Base-by-base conservation (phyloP, 345 rosid species). In the Moringa oleifera region DNA sequence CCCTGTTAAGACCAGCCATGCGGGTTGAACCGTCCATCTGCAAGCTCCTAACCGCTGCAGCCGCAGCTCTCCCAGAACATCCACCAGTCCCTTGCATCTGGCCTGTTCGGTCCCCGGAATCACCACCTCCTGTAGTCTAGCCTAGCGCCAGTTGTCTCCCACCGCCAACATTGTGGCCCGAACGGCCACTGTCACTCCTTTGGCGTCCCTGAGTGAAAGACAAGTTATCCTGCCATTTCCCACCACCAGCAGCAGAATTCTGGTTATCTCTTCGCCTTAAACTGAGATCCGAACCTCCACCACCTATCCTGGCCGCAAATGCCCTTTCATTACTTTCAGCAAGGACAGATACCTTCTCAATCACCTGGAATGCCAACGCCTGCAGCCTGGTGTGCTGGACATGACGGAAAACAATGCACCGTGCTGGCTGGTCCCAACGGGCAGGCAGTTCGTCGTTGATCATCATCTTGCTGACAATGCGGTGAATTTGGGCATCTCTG, bases 401-500 rank as follows among this genome's bases (percentile, higher is more conserved):
- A 25, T 84, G 82, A n/a, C 81, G 93, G 90, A 92, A 85, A 72
- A 87, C 60, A 10, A 89, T 59, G 61, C 95, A 87, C 4, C 37
- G 71, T 12, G 92, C 83, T 36, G 96, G 92, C 75, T 92, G 96
- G 73, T 92, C 96, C 98, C 96, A 92, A 59, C 81, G 80, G 25
- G 94, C 91, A 23, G 67, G 80, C 23, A 89, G 87, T 71, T 89
- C 91, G 61, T 89, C 89, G 28, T 75, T 82, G 67, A 89, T 81
- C 92, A 89, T 85, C 96, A 89, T 82, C 81, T 85, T 92, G 83
- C 95, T 89, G 23, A 84, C 86, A 8, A 80, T 66, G 74, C 92
- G 64, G 61, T 84, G 95, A 23, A 59, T 71, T 74, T 83, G 84
- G 21, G 71, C 66, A 49, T 77, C 86, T 0, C 86, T 69, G 41